Conservation (phyloP, 345 rosid genomes). For the Dimocarpus longan region DNA sequence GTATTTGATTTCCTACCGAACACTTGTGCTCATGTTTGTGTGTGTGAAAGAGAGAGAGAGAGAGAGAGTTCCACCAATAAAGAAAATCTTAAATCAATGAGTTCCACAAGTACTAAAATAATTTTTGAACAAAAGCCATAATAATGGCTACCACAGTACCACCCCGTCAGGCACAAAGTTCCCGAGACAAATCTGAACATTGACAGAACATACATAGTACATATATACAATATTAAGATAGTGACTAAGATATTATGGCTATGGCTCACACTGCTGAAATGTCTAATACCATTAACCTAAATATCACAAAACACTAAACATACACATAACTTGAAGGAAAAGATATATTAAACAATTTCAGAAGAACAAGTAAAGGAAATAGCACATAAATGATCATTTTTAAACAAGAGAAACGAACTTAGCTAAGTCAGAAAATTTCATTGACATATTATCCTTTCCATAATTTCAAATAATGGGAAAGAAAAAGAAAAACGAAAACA, state of each 20-base stretch:
- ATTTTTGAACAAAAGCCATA: neutral
- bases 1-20: neutral
- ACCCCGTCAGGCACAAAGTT: no score
- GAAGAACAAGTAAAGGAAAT: neutral
- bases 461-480: neutral
- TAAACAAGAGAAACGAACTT: neutral
- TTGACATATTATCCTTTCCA: neutral
- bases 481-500: neutral
- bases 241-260: neutral
- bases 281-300: neutral
- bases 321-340: neutral
- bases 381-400: neutral
- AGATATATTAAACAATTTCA: neutral
- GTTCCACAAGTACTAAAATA: neutral
- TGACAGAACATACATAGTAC: neutral
- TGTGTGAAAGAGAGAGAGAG: conserved; percentile 13
- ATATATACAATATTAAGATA: neutral
- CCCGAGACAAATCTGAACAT: neutral
- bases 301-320: neutral
- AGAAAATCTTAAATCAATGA: conserved; percentile 8
- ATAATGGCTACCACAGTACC: neutral
- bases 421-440: neutral
- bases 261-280: neutral
- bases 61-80: neutral
- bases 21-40: neutral